Evolutionary conservation across 176 grass and related monocot genomes (phyloP), one percentile per base, ranked within the genome.

Genomic region (Oryza australiensis): DNA sequence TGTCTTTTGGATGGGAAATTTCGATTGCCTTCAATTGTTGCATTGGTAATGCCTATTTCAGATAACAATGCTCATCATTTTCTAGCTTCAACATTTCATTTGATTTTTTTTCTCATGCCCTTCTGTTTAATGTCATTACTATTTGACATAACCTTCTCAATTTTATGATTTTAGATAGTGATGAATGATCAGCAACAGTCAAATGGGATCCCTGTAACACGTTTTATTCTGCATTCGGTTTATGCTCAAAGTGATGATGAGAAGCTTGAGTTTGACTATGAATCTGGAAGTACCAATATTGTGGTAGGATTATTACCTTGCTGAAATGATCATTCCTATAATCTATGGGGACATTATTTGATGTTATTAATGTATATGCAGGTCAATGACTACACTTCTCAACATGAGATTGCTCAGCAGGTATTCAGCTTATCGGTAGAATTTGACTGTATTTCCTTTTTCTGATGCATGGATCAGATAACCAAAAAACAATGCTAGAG

Each of bases 211-310:
- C 95, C 90, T 15, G 88, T 98, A 41, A 98, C 95, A 74, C 86
- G 90, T 29, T 98, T 98, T 81, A 88, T 86, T 68, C 90, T 98
- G 75, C 95, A 98, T 85, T 94, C 95, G 53, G 91, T 98, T 70
- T 98, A 98, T 74, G 90, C 92, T 70, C 92, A 94, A 91, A 94
- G 28, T 16, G 92, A 98, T n/a, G 92, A 95, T 91, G 95, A 98
- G 82, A 98, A 93, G 59, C 90, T 98, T 38, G 95, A 98, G 77
- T 98, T 98, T 91, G 88, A 94, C 82, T 98, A 98, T 80, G 95
- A 98, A 93, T 98, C 95, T 59, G 95, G 95, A 77, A 98, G 73
- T 84, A 93, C 90, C 42, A 98, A 86, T 88, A 95, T 98, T 66
- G 72, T 93, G 87, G 95, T 98, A 84, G 48, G 76, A 49, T 41